phyloP scores from a whole-genome alignment of 805 yeast species.

The Wickerhamomyces chambardii region DNA sequence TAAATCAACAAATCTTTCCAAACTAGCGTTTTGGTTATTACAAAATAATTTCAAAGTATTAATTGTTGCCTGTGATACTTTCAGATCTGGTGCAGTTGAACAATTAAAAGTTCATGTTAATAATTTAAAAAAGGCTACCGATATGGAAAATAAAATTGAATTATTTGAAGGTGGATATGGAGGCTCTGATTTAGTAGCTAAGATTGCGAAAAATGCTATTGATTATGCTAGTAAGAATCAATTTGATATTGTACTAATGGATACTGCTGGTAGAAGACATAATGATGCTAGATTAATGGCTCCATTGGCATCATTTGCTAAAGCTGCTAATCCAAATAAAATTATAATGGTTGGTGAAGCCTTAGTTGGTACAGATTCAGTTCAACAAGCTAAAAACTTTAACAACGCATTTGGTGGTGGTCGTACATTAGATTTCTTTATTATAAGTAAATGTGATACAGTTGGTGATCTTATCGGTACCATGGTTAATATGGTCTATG shows the following conservation, averaged over 20 bases:
- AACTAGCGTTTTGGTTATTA: constrained; percentile 89
- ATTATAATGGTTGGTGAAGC: constrained; percentile 99
- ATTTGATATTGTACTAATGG: constrained; percentile 85
- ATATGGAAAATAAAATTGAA: constrained; percentile 39
- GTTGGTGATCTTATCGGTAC: constrained; percentile 96
- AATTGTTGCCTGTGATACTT: constrained; percentile 96
- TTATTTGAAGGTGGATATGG: constrained; percentile 94
- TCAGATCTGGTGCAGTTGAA: constrained; percentile 98
- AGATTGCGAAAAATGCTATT: constrained; percentile 87
- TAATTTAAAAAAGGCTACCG: constrained; percentile 64
- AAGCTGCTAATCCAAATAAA: constrained; percentile 91
- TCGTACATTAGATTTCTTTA: constrained; percentile 79
- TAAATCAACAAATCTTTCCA: constrained; percentile 90
- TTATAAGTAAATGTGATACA: constrained; percentile 92
- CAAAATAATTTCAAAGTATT: constrained; percentile 83
- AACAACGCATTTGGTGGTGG: constrained; percentile 86
- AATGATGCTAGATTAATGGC: constrained; percentile 94
- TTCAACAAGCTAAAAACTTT: constrained; percentile 89
- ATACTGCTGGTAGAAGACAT: constrained; percentile 97
- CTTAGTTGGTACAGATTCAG: constrained; percentile 94
- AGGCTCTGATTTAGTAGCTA: constrained; percentile 89
- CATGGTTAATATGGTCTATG: constrained; percentile 95
- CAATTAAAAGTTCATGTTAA: constrained; percentile 91
- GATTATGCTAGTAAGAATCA: constrained; percentile 60
- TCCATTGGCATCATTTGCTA: constrained; percentile 89